Evolutionary conservation across 805 yeast species (phyloP), one percentile per base, ranked within the genome.

Genomic region (Sugiyamaella mastotermitis): DNA sequence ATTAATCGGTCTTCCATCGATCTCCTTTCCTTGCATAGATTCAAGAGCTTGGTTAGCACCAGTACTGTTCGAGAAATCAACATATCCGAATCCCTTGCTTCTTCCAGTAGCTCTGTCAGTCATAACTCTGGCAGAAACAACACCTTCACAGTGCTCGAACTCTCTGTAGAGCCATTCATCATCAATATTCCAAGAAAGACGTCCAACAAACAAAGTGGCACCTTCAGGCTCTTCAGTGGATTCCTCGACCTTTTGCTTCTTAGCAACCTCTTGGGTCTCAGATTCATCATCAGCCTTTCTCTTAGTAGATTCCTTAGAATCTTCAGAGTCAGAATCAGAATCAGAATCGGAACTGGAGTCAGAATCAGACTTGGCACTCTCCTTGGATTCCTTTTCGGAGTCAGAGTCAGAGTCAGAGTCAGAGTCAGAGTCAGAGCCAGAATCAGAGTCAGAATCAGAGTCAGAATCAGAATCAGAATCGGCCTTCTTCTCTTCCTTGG

Each of bases 1-100:
- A 74, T 88, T 88, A 61, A 92, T 76, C 61, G 94, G 85, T 75
- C 98, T 83, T 55, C 98, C 97, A 55, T 92, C 98, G 51, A 92
- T 81, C 70, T 90, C 97, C 61, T 73, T 78, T 60, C 95, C 97
- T 68, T 87, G 95, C 76, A 72, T 74, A 61, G 80, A 84, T 46
- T 69, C 69, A 45, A 90, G 64, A 7, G 97, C 97, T 65, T 80
- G 81, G 64, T 85, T 87, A 51, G 97, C 98, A 45, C 69, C 70
- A 19, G 75, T 74, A 57, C 76, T 77, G 55, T 72, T 66, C 53
- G 77, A 86, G 60, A 92, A 92, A 63, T 92, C 98, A 64, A 92
- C 96, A 69, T 92, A 92, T 3, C 71, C 71, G 74, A 84, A 90
- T 64, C 98, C 98, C 74, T 90, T 81, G 40, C 96, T 86, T 69